Percentiles rank a stretch among this genome's conserved stretches.
Conservation (phyloP, 345 rosid species). For the Moricandia moricandioides region DNA sequence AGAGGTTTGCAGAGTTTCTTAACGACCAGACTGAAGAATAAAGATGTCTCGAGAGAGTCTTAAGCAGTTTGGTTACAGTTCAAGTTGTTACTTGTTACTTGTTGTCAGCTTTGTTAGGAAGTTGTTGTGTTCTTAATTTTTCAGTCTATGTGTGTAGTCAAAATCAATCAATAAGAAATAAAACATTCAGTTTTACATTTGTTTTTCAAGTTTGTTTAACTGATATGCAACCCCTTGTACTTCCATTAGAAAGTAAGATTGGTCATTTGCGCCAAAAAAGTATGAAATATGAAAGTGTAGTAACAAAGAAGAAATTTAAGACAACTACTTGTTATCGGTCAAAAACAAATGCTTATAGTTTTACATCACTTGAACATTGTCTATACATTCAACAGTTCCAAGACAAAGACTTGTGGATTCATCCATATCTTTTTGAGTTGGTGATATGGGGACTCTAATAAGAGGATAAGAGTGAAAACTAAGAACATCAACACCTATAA, state of each 20-base stretch:
- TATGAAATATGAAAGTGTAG: background rate
- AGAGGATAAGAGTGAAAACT: background rate
- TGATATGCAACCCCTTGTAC: background rate
- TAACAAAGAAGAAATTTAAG: background rate
- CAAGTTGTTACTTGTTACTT: background rate
- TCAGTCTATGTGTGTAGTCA: background rate
- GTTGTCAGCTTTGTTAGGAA: background rate
- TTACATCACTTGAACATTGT: background rate
- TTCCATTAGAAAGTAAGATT: background rate
- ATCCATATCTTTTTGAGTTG: background rate
- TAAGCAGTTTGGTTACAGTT: background rate
- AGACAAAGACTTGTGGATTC: background rate
- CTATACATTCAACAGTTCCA: background rate
- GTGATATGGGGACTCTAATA: background rate
- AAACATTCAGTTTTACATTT: background rate
- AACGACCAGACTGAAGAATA: background rate
- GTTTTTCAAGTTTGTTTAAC: background rate
- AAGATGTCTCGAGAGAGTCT: background rate
- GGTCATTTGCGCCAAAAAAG: background rate
- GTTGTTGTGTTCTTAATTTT: background rate
- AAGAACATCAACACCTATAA: background rate
- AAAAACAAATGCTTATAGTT: background rate
- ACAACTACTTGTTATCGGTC: background rate
- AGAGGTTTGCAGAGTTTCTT: conserved; percentile 28
- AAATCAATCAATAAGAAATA: background rate